A percentile compares a stretch with the other conserved stretches of the same genome.
Evolutionary conservation across 1,284 basidiomycete species (phyloP).

Genomic region (Cutaneotrichosporon cavernicola): DNA sequence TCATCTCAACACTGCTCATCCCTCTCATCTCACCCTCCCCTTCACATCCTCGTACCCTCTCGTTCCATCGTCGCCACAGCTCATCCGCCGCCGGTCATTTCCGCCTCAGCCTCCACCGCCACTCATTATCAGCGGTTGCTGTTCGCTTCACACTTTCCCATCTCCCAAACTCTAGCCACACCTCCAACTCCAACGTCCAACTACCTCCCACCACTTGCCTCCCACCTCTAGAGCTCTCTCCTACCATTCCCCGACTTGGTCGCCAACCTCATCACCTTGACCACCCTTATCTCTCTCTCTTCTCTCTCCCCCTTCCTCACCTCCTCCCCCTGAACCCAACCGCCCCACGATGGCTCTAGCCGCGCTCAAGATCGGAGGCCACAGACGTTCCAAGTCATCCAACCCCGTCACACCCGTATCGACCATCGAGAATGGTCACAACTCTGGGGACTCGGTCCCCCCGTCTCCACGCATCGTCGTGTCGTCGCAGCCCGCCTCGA

Average conservation of each 20-base stretch:
- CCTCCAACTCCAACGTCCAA: background rate
- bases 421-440: background rate
- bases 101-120: no score
- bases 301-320: background rate
- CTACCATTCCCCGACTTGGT: background rate
- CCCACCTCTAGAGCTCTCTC: background rate
- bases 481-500: slow-evolving; percentile 8
- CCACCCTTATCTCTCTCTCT: background rate
- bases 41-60: no score
- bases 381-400: slow-evolving; percentile 10
- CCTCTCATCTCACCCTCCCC: no score
- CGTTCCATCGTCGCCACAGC: no score
- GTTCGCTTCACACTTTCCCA: no score
- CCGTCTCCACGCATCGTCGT: slow-evolving; percentile 9
- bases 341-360: slow-evolving; percentile 14
- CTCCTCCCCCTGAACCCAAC: background rate
- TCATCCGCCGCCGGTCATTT: no score
- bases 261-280: background rate
- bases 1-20: no score
- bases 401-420: background rate
- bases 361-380: slow-evolving; percentile 12
- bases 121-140: no score
- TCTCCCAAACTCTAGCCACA: no score
- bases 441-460: background rate
- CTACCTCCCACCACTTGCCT: background rate